Evolutionary conservation across 2,329 filamentous ascomycete species (phyloP), one percentile per base, ranked within the genome.

Genomic region (Claviceps capensis): DNA sequence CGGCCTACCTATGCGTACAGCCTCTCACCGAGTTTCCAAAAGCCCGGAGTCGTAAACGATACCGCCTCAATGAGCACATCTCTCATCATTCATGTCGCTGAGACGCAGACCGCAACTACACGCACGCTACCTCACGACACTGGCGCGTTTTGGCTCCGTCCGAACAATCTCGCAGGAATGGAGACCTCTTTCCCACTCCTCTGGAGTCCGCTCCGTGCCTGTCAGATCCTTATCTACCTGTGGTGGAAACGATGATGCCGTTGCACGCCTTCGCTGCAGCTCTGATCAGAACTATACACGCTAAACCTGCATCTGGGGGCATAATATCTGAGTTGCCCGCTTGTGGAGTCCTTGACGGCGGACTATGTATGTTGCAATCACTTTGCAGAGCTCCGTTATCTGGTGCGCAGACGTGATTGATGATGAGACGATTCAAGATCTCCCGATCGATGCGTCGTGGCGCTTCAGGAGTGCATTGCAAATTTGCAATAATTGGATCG

Each of bases 151-250:
- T 8, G 65, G 66, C 7, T 63, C 64, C 5, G 53, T 59, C 8
- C 55, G 63, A 40, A 65, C 60, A 26, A 54, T 68, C 14, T 61
- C 61, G 59, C 62, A 61, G 47, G 65, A 67, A 56, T 62, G 62
- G 59, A 60, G 52, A 34, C 49, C 52, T 23, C 16, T 49, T 17
- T 9, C 52, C 19, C 56, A 11, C 30, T 34, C 57, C 13, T 5
- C 46, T 36, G 4, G 19, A 43, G 17, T 46, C 30, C 47, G 9
- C 47, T 19, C 13, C 11, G 16, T 36, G 11, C 23, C 30, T 23
- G 44, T 34, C 11, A 45, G 22, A 8, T 11, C 34, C 1, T 5
- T 30, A 17, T 49, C 30, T 17, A 17, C 11, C 8, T 11, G 5
- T 44, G 42, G 9, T 34, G 34, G 43, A 30, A 42, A 45, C 6